phyloP scores from a whole-genome alignment of 257 asterid genomes.

The Fraxinus americana region DNA sequence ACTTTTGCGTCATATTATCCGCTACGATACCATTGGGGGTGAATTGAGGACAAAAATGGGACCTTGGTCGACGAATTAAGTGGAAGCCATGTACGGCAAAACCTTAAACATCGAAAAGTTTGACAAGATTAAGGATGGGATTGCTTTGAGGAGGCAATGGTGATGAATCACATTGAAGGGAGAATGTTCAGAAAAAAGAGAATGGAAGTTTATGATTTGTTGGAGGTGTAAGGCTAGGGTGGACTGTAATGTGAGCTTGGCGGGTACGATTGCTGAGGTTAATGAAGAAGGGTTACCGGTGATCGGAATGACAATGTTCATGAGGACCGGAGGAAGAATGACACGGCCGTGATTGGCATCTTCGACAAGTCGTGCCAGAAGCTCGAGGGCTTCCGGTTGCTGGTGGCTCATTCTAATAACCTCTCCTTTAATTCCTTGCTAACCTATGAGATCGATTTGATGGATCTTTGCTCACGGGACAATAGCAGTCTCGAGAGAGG shows the following conservation, averaged over 20 bases:
- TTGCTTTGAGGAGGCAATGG: constrained; percentile 65
- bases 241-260: constrained; percentile 42
- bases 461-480: too few relatives aligned
- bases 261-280: constrained; percentile 5
- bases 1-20: constrained; percentile 60
- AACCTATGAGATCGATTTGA: too few relatives aligned
- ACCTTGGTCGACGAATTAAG: constrained; percentile 51
- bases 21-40: constrained; percentile 72
- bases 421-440: constrained; percentile 36
- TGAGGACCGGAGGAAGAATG: constrained; percentile 64
- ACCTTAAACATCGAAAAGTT: constrained; percentile 38
- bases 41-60: constrained; percentile 60
- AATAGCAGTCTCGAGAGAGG: too few relatives aligned
- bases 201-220: constrained; percentile 54
- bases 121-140: constrained; percentile 1
- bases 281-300: constrained; percentile 22
- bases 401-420: constrained; percentile 58
- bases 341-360: constrained; percentile 44
- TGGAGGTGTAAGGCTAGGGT: constrained; percentile 64
- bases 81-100: constrained; percentile 51
- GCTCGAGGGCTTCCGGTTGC: constrained; percentile 56
- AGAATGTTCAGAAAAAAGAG: constrained; percentile 62
- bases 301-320: constrained; percentile 65
- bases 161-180: constrained; percentile 71
- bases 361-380: constrained; percentile 54